Evolutionary conservation across 129 eudicot genomes (phyloP).

Genomic region (Pittosporum tobira): DNA sequence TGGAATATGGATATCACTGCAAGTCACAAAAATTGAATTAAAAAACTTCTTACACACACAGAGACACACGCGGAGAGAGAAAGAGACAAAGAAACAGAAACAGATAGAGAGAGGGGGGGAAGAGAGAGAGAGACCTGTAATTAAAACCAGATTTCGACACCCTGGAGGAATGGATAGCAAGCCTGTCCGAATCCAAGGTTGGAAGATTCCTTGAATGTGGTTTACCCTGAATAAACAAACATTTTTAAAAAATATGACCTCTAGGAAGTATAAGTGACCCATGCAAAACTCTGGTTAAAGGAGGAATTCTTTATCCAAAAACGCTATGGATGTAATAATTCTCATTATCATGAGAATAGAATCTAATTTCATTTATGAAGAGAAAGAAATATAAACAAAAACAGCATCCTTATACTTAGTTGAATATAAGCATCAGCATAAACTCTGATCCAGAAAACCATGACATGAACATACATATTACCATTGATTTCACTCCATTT

Average conservation of each 20-base stretch:
- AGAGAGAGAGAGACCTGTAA: constrained; percentile 51
- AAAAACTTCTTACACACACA: too few relatives aligned
- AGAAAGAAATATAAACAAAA: constrained; percentile 3
- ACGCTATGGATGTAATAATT: background rate
- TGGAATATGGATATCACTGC: constrained; percentile 69
- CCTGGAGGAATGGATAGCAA: constrained; percentile 81
- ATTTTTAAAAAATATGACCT: too few relatives aligned
- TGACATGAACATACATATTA: constrained; percentile 5
- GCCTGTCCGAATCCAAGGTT: constrained; percentile 54
- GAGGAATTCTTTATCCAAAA: background rate
- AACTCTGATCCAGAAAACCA: background rate
- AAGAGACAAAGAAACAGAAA: too few relatives aligned
- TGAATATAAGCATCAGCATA: background rate
- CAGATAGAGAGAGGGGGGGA: constrained; percentile 4
- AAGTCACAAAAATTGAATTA: constrained; percentile 21
- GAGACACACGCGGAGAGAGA: too few relatives aligned
- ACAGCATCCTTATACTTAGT: constrained; percentile 5
- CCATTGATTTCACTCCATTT: constrained; percentile 48
- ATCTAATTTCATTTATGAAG: background rate
- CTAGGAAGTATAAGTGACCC: background rate
- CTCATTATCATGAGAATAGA: background rate
- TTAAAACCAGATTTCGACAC: constrained; percentile 57
- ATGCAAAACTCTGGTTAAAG: background rate
- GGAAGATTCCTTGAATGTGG: constrained; percentile 57
- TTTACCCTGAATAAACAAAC: constrained; percentile 68